Percentiles rank a stretch among this genome's conserved stretches.
Evolutionary conservation across 2,329 filamentous ascomycete species (phyloP).

Genomic region (Phoma herbarum): DNA sequence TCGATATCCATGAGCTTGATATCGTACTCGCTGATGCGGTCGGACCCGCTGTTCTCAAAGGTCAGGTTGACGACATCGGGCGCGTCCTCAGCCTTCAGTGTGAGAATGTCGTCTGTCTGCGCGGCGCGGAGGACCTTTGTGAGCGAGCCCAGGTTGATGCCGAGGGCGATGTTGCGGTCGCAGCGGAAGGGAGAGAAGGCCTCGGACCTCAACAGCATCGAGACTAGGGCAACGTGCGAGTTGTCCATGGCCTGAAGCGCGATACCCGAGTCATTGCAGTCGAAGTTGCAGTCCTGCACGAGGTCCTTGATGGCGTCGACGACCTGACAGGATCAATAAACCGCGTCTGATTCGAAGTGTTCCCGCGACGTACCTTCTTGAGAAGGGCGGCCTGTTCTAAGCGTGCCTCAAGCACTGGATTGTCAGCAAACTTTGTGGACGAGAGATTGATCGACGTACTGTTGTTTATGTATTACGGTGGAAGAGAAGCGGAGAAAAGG

Average conservation of each 20-base stretch:
- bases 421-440: conserved; percentile 27
- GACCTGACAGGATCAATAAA: conserved; percentile 65
- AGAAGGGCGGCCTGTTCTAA: conserved; percentile 91
- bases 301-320: conserved; percentile 99
- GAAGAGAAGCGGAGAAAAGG: neutral
- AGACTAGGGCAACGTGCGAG: conserved; percentile 97
- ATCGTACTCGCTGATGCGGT: conserved; percentile 97
- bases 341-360: neutral
- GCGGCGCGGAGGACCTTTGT: conserved; percentile 97
- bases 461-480: neutral
- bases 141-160: conserved; percentile 94
- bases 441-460: conserved; percentile 7
- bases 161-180: conserved; percentile 98
- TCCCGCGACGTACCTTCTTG: conserved; percentile 77
- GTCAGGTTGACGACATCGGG: conserved; percentile 95
- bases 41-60: conserved; percentile 88
- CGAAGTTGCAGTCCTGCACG: conserved; percentile 99
- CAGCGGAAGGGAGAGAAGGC: conserved; percentile 95
- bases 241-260: conserved; percentile 99
- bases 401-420: conserved; percentile 90
- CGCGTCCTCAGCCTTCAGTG: conserved; percentile 95
- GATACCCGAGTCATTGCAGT: conserved; percentile 99
- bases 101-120: conserved; percentile 92
- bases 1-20: conserved; percentile 99
- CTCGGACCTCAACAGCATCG: conserved; percentile 97